Conservation (phyloP, 208 protist species). For the Leptomonas seymouri region DNA sequence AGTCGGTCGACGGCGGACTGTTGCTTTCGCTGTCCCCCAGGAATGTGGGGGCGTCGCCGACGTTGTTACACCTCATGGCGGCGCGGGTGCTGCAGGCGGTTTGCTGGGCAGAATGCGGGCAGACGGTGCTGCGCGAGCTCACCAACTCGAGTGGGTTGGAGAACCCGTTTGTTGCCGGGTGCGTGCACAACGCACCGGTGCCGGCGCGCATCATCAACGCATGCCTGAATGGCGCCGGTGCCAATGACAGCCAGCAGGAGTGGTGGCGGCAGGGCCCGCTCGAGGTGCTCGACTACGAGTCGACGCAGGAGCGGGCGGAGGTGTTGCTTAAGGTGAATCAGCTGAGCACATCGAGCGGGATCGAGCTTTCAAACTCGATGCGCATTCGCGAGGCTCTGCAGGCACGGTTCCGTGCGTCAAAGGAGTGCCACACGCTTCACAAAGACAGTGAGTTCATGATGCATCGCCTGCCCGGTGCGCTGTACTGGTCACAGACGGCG, state of each 20-base stretch:
- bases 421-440: conserved; percentile 4
- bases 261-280: conserved; percentile 31
- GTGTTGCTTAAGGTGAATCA: conserved; percentile 26
- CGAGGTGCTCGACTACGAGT: conserved; percentile 38
- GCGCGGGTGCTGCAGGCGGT: conserved; percentile 29
- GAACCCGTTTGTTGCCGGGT: conserved; percentile 23
- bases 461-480: conserved; percentile 29
- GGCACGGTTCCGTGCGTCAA: background rate
- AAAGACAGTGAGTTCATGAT: conserved; percentile 17
- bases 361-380: conserved; percentile 21
- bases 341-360: conserved; percentile 9
- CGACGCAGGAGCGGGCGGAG: conserved; percentile 30
- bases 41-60: conserved; percentile 5
- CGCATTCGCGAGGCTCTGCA: conserved; percentile 25
- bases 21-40: background rate
- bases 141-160: conserved; percentile 19
- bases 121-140: conserved; percentile 34
- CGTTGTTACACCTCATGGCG: conserved; percentile 21
- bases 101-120: conserved; percentile 36
- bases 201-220: conserved; percentile 3
- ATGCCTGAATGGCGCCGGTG: background rate
- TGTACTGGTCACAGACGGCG: conserved; percentile 25
- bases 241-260: conserved; percentile 6
- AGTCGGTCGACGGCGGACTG: conserved; percentile 3
- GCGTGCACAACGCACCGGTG: conserved; percentile 33